Base-by-base conservation (phyloP, 176 grass and related monocot species). In the Echinochloa phyllopogon region DNA sequence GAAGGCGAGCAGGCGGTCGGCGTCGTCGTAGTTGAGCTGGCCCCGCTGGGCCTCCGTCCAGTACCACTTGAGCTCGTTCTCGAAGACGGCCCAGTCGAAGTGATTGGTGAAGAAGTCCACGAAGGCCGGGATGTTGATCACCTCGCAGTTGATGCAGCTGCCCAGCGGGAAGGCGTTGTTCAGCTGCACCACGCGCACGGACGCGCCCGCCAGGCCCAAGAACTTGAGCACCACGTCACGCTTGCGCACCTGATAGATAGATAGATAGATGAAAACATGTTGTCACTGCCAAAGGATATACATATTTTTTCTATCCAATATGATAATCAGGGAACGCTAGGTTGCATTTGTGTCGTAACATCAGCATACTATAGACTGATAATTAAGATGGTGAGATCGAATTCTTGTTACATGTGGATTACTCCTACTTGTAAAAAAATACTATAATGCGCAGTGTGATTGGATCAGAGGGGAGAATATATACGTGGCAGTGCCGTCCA, bases 61-160 rank as follows among this genome's bases (percentile, higher is more conserved):
- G 92, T 94, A 94, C 92, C 92, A 94, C 82, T 94, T 94, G 40
- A 88, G 90, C 83, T 92, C 90, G 74, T 92, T 92, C 39, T 78
- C 86, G 78, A 92, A 92, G 4, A 92, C 90, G 1, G 90, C 82
- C 90, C 90, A 88, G 65, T 86, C 81, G 78, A 92, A 74, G 77
- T 86, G 74, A 40, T 3, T 33, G 16, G 25, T 52, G 47, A 74
- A 74, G 71, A 74, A 74, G 71, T 74, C 47, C n/a, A 52, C 71
- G 71, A 74, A 74, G 4, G 47, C 25, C 4, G 71, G 18, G 71
- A 9, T 21, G 12, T 59, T 11, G 37, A 76, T 58, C 53, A 76
- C 74, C 52, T 12, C 7, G 52, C 74, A 10, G 53, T 76, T 76
- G 74, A 76, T 76, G 74, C 74, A 74, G 71, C 71, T 52, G 15